phyloP scores from a whole-genome alignment of 495 filamentous ascomycete species.

The Penicillium turbatum region DNA sequence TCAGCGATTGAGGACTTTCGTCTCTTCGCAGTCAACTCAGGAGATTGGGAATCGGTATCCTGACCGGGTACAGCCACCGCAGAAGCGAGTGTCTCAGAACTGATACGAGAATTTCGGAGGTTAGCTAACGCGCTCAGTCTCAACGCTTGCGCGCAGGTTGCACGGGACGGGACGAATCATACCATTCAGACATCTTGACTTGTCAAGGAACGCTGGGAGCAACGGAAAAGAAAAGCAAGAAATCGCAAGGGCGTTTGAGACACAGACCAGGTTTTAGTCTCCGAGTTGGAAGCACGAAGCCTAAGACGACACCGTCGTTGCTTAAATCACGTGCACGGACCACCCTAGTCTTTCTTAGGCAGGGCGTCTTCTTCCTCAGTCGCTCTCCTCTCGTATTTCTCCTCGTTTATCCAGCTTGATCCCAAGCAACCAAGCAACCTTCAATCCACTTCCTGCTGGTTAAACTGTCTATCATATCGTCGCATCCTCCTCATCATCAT shows the following conservation, averaged over 20 bases:
- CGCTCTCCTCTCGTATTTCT: neutral
- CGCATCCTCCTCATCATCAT: slow-evolving; percentile 18
- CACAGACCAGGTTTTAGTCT: neutral
- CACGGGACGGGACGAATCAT: slow-evolving; percentile 1
- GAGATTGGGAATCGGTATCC: slow-evolving; percentile 27
- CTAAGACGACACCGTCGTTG: neutral
- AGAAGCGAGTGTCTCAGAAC: slow-evolving; percentile 51
- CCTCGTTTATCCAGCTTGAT: neutral
- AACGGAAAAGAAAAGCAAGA: neutral
- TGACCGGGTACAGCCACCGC: slow-evolving; percentile 60
- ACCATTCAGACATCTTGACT: slow-evolving; percentile 2
- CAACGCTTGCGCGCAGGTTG: neutral
- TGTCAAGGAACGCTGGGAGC: slow-evolving; percentile 1
- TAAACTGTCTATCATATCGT: slow-evolving; percentile 4
- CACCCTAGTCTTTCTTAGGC: slow-evolving; percentile 1
- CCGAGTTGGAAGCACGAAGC: neutral
- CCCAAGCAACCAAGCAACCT: neutral
- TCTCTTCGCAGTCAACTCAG: slow-evolving; percentile 47
- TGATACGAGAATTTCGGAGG: neutral
- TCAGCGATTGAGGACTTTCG: slow-evolving; percentile 54
- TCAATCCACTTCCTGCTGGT: neutral
- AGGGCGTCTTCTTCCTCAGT: neutral
- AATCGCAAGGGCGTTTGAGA: neutral
- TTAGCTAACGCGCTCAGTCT: neutral
- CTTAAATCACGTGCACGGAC: slow-evolving; percentile 19